These are phyloP conservation scores for Decorospora gaudefroyi DNA, from an alignment of 2,329 filamentous ascomycete genomes.

Conservation along the genomic window DNA sequence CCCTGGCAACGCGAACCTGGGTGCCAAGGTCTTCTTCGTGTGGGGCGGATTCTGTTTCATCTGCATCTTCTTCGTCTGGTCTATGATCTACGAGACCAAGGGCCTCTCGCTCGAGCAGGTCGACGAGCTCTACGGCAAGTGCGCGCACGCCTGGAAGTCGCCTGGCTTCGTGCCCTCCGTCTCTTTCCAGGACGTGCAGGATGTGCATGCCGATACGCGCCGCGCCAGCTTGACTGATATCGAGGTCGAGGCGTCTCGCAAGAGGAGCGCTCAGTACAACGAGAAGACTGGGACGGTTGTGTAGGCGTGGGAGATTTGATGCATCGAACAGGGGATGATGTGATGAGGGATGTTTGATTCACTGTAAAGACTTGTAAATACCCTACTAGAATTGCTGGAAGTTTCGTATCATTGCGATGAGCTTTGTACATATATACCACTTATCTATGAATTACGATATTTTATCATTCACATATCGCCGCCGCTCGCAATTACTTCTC, in stretches of 20 bases:
- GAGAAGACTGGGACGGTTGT: conserved; percentile 28
- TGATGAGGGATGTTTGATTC: not conserved
- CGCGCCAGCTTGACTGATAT: conserved; percentile 41
- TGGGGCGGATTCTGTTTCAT: conserved; percentile 60
- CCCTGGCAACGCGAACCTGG: conserved; percentile 67
- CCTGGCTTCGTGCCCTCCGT: conserved; percentile 64
- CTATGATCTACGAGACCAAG: conserved; percentile 76
- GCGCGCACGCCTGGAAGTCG: conserved; percentile 72
- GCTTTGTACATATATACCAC: conserved; percentile 2
- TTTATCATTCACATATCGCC: too few relatives aligned
- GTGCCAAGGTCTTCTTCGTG: conserved; percentile 60
- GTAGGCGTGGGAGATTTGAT: conserved; percentile 1
- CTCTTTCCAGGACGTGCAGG: conserved; percentile 47
- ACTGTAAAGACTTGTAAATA: conserved; percentile 3
- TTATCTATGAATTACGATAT: conserved; percentile 6
- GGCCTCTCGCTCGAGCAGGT: conserved; percentile 79
- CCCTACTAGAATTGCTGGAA: not conserved
- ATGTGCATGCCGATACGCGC: conserved; percentile 31
- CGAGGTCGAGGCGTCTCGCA: conserved; percentile 38
- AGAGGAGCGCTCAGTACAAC: conserved; percentile 42
- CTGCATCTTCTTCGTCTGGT: conserved; percentile 69
- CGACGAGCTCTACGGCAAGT: conserved; percentile 76
- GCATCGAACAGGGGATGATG: not conserved
- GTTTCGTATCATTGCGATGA: not conserved
- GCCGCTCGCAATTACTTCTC: too few relatives aligned